These are phyloP conservation scores for Naganishia onofrii DNA, from an alignment of 768 basidiomycete genomes.

Conservation along the genomic window DNA sequence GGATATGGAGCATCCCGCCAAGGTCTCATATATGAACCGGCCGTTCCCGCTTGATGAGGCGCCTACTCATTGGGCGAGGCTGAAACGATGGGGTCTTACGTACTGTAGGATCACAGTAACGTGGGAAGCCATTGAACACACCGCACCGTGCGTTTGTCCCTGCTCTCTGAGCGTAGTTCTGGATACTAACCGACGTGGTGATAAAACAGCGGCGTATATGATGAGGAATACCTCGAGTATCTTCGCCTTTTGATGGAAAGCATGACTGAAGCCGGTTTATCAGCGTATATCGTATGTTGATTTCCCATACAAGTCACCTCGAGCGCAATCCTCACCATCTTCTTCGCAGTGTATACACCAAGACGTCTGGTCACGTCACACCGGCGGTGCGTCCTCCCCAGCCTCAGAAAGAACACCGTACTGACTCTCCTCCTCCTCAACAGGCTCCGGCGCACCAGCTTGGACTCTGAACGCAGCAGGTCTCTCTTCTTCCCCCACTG, in stretches of 20 bases:
- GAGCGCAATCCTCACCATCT: constrained; percentile 62
- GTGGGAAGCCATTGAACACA: constrained; percentile 96
- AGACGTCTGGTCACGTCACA: constrained; percentile 93
- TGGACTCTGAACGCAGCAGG: constrained; percentile 89
- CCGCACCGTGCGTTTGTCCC: constrained; percentile 73
- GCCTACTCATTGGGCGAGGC: constrained; percentile 72
- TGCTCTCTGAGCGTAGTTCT: no score
- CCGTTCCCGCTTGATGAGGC: constrained; percentile 91
- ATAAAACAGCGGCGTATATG: constrained; percentile 71
- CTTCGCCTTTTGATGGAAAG: constrained; percentile 60
- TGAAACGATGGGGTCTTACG: constrained; percentile 81
- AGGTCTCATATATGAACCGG: constrained; percentile 80
- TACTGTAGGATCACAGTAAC: constrained; percentile 91
- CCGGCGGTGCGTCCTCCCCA: constrained; percentile 62
- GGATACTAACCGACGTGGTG: no score
- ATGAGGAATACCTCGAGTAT: constrained; percentile 77
- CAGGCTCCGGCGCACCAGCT: constrained; percentile 79
- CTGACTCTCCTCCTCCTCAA: not conserved
- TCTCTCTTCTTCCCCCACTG: constrained; percentile 55
- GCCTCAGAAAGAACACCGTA: no score
- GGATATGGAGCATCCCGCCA: constrained; percentile 31
- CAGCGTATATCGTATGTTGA: constrained; percentile 47
- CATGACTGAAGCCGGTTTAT: constrained; percentile 44
- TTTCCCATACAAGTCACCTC: constrained; percentile 62
- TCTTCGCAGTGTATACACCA: constrained; percentile 65